Base-by-base conservation (phyloP, 768 basidiomycete species). In the Chalciporus chontae region DNA sequence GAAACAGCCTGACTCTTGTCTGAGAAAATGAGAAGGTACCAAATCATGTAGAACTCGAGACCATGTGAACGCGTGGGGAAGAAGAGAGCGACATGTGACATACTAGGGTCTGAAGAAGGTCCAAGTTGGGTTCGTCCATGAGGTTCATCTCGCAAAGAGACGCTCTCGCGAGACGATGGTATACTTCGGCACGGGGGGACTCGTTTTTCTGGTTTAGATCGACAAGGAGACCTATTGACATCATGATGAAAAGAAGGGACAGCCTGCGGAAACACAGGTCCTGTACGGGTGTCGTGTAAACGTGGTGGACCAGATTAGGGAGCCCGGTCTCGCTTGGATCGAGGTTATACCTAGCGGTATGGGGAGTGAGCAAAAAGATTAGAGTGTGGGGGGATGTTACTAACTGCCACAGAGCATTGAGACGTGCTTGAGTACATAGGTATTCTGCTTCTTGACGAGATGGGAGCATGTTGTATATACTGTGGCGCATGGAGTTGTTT, bases 121-220 rank as follows among this genome's bases (percentile, higher is more conserved):
- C 85, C 50, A 87, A 79, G 62, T 85, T 83, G 6, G 85, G 84
- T 53, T 86, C 83, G 57, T 85, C 83, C 78, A 85, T 83, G 45
- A 87, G 72, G 10, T 85, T 84, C 47, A 83, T 84, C 57, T 86
- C 85, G 61, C 85, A 87, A 29, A 84, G 77, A 26, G 82, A 76
- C 4, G 83, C 83, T 36, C 83, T 70, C 6, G 83, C 83, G 18
- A 85, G 74, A 59, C 81, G 81, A 64, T 84, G 82, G 53, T 82
- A 85, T 0, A 81, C 72, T 58, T 85, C 83, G 24, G 82, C 83
- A 38, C 78, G 71, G 13, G 81, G 66, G 5, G 77, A 74, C 34
- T 81, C 81, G 48, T 78, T 69, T 18, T 77, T 77, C 23, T 74
- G 70, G 45, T 71, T 75, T 9, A 85, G 73, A 67, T 87, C 85